Conservation (phyloP, 306 rosid species). For the Vigna nakashimae region DNA sequence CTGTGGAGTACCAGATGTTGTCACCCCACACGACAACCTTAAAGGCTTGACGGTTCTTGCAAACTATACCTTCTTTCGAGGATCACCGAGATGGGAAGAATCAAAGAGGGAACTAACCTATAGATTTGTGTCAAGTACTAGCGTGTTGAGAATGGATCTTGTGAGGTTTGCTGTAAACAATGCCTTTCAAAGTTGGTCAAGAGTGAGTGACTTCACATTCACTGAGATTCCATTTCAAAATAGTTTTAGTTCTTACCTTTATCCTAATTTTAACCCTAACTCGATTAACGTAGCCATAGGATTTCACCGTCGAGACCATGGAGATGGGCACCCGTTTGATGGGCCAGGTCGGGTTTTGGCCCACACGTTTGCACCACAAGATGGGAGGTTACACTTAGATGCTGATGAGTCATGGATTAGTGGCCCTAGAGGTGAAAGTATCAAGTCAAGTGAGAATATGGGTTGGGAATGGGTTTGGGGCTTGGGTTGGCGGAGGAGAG, state of each 20-base stretch:
- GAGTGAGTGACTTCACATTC: constrained; percentile 35
- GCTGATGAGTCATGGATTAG: constrained; percentile 42
- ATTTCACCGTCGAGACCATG: constrained; percentile 39
- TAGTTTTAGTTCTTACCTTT: not conserved
- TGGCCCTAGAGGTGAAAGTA: not conserved
- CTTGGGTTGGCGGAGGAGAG: not conserved
- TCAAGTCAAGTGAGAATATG: not conserved
- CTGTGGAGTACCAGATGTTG: constrained; percentile 55
- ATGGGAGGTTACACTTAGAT: constrained; percentile 52
- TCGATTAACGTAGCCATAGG: constrained; percentile 27
- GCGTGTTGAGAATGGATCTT: not conserved
- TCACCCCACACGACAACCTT: not conserved
- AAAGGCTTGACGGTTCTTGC: constrained; percentile 13
- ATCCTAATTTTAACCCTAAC: not conserved
- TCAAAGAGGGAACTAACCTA: constrained; percentile 20
- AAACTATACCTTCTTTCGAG: constrained; percentile 31
- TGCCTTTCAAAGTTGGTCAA: constrained; percentile 46
- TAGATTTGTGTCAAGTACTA: not conserved
- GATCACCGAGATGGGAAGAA: constrained; percentile 15
- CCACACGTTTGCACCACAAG: constrained; percentile 41
- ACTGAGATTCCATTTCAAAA: not conserved
- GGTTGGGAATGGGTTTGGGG: not conserved
- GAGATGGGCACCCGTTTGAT: constrained; percentile 41
- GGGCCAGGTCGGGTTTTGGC: constrained; percentile 34
- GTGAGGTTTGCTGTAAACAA: constrained; percentile 22